Conservation (phyloP, 805 yeast genomes). For the Candida lessepsii region DNA sequence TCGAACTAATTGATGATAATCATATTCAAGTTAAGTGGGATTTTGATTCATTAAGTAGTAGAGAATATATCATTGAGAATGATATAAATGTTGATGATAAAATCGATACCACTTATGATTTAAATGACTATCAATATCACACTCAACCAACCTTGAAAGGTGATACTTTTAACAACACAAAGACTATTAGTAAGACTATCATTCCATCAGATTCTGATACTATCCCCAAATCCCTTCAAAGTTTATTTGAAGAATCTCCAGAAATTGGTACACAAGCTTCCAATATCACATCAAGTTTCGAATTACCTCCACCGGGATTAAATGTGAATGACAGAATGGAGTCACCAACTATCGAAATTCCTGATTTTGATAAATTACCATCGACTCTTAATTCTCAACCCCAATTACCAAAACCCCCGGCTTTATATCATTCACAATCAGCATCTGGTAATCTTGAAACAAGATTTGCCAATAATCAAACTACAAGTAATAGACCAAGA, state of each 20-base stretch:
- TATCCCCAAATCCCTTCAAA: conserved; percentile 71
- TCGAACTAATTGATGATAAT: conserved; percentile 13
- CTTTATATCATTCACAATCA: conserved; percentile 42
- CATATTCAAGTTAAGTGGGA: conserved; percentile 72
- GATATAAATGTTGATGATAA: conserved; percentile 50
- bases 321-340: conserved; percentile 36
- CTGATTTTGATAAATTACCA: conserved; percentile 53
- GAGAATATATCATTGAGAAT: conserved; percentile 71
- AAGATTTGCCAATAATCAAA: conserved; percentile 21
- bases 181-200: conserved; percentile 10
- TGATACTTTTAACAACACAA: not conserved
- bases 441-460: conserved; percentile 41
- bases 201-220: conserved; percentile 27
- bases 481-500: conserved; percentile 26
- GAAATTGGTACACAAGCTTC: conserved; percentile 13
- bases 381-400: conserved; percentile 19
- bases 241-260: conserved; percentile 59
- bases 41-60: conserved; percentile 75
- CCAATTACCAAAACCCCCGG: conserved; percentile 41
- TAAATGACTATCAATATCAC: conserved; percentile 19
- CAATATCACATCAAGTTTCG: conserved; percentile 11
- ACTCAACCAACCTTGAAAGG: conserved; percentile 28
- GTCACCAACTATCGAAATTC: conserved; percentile 69
- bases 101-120: conserved; percentile 16
- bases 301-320: conserved; percentile 15